Evolutionary conservation across 169 alveolate species (phyloP).

Genomic region (Theileria luwenshuni): DNA sequence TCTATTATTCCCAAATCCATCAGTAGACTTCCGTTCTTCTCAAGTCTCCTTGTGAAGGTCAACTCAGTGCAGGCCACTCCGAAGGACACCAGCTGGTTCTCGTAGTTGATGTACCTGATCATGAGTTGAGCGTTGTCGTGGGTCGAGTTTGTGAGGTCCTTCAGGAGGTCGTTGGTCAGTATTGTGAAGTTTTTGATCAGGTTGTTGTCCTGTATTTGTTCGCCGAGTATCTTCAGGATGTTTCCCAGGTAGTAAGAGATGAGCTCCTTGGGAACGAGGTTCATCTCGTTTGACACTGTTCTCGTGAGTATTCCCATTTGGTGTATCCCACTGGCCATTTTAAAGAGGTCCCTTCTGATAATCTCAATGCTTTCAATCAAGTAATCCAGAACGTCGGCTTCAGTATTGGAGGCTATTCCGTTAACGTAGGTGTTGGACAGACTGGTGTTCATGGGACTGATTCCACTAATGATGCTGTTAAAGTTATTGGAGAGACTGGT

Average conservation of each 20-base stretch:
- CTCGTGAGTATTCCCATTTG: background rate
- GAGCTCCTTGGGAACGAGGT: conserved; percentile 1
- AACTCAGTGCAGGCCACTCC: conserved; percentile 1
- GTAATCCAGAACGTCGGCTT: background rate
- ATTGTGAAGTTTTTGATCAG: background rate
- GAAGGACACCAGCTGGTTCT: conserved; percentile 12
- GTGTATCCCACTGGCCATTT: background rate
- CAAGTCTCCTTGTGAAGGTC: background rate
- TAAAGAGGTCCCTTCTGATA: background rate
- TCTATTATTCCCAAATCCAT: background rate
- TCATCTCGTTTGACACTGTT: background rate
- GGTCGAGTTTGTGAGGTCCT: background rate
- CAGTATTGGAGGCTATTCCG: too few relatives aligned
- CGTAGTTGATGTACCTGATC: background rate
- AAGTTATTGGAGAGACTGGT: too few relatives aligned
- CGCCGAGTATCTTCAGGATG: background rate
- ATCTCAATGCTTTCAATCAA: conserved; percentile 6
- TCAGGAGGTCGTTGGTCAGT: background rate
- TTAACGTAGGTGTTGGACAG: too few relatives aligned
- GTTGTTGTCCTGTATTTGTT: background rate
- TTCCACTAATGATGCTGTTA: too few relatives aligned
- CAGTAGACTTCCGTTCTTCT: background rate
- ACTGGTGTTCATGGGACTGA: too few relatives aligned
- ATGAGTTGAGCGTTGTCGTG: background rate
- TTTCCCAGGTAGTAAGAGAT: conserved; percentile 8